Evolutionary conservation across 2,329 filamentous ascomycete genomes (phyloP).

Genomic region (Botryosphaeria agaves): DNA sequence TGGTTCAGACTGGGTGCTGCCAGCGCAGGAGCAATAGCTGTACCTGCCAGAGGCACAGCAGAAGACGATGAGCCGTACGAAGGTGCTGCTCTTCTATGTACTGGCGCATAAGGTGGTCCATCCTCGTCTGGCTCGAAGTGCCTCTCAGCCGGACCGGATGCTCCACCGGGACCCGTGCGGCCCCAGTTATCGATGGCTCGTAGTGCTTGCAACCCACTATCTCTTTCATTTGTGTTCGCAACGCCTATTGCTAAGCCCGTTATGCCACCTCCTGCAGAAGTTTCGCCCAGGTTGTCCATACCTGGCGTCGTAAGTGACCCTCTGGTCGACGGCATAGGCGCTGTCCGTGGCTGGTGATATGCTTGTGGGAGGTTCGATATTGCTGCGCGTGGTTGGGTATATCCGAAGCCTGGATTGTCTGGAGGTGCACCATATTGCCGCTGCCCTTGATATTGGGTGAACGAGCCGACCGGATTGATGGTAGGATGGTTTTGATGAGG

Average conservation of each 20-base stretch:
- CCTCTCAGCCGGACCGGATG: slow-evolving; percentile 7
- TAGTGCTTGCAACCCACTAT: slow-evolving; percentile 10
- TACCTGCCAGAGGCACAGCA: not conserved
- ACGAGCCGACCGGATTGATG: not conserved
- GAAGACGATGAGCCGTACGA: not conserved
- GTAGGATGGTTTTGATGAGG: not conserved
- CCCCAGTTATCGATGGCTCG: slow-evolving; percentile 13
- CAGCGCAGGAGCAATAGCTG: slow-evolving; percentile 4
- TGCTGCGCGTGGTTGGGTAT: no score
- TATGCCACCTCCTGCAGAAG: slow-evolving; percentile 45
- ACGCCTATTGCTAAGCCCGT: slow-evolving; percentile 49
- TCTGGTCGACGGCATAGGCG: no score
- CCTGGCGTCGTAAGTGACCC: slow-evolving; percentile 34
- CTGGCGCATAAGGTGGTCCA: not conserved
- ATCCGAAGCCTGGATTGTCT: no score
- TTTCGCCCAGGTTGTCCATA: slow-evolving; percentile 48
- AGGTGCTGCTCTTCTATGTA: not conserved
- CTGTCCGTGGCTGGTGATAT: no score
- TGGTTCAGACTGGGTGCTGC: slow-evolving; percentile 2
- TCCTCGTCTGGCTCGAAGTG: slow-evolving; percentile 3
- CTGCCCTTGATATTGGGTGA: not conserved
- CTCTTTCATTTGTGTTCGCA: slow-evolving; percentile 35
- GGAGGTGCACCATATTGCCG: no score
- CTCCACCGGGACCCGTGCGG: slow-evolving; percentile 6
- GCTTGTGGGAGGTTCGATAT: no score